Evolutionary conservation across 306 rosid species (phyloP), one percentile per base, ranked within the genome.

Genomic region (Hippophae rhamnoides): DNA sequence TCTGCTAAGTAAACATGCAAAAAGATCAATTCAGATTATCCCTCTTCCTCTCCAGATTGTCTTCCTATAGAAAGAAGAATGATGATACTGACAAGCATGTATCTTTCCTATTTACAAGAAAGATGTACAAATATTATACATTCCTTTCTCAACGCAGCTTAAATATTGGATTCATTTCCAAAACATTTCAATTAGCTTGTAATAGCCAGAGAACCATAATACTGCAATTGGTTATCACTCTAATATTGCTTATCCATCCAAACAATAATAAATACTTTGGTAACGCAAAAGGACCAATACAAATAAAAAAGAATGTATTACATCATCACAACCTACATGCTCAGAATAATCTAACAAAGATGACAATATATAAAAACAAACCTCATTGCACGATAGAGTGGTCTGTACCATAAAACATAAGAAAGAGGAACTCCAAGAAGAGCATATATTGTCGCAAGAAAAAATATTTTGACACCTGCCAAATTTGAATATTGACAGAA

Each of bases 311-410:
- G 27, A n/a, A 27, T 8, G 48, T 61, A 26, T 54, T 48, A 54
- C 43, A 62, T 27, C 6, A 18, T 41, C 3, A 4, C 38, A 31
- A 31, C 11, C 9, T n/a, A 9, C 51, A 8, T 7, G 26, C 18
- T n/a, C 27, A 40, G 57, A 56, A 23, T 9, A 9, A 25, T 38
- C 54, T 70, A 13, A 60, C 54, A 58, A 45, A 31, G 42, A 9
- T 46, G 23, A 62, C 50, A 56, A 45, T 41, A 10, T 43, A 50
- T 12, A 23, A 50, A 43, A 7, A 62, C 18, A 70, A 66, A 80
- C 99, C 95, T 88, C 99, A 93, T 85, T 54, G 99, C 99, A 53
- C 95, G 97, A 73, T 93, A 93, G 52, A 93, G 92, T 27, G 99
- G 99, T 81, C 94, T 77, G 68, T 93, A 88, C 99, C 99, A 93